A percentile compares a stretch with the other conserved stretches of the same genome.
Evolutionary conservation across 148 eudicot species (phyloP).

Genomic region (Suaeda aralocaspica): DNA sequence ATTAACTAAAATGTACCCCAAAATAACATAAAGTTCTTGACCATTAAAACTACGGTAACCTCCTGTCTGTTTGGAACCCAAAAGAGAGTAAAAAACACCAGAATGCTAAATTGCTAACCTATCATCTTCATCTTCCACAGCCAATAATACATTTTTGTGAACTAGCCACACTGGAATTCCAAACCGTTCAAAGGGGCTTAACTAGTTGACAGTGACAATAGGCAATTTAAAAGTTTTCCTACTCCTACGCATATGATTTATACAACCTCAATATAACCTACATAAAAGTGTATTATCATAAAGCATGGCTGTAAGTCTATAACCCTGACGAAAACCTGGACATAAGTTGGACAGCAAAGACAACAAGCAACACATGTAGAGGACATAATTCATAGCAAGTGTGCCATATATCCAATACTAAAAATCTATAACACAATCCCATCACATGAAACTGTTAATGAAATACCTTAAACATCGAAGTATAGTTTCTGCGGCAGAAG

Average conservation of each 20-base stretch:
- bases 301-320: neutral
- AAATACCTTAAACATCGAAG: slow-evolving; percentile 77
- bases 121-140: neutral
- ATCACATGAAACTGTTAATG: neutral
- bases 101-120: neutral
- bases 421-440: neutral
- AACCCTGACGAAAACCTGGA: neutral
- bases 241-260: too few species aligned
- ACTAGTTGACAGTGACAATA: neutral
- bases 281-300: too few species aligned
- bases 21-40: neutral
- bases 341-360: neutral
- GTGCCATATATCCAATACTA: too few species aligned
- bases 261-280: too few species aligned
- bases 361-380: neutral
- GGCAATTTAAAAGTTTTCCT: neutral
- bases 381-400: neutral
- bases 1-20: neutral
- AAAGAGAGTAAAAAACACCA: neutral
- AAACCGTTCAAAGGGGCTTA: neutral
- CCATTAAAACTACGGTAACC: neutral
- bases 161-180: neutral
- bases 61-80: neutral
- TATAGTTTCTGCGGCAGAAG: slow-evolving; percentile 72
- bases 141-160: too few species aligned